A percentile compares a stretch with the other conserved stretches of the same genome.
Evolutionary conservation across 257 asterid genomes (phyloP).

Genomic region (Scutellaria minor): DNA sequence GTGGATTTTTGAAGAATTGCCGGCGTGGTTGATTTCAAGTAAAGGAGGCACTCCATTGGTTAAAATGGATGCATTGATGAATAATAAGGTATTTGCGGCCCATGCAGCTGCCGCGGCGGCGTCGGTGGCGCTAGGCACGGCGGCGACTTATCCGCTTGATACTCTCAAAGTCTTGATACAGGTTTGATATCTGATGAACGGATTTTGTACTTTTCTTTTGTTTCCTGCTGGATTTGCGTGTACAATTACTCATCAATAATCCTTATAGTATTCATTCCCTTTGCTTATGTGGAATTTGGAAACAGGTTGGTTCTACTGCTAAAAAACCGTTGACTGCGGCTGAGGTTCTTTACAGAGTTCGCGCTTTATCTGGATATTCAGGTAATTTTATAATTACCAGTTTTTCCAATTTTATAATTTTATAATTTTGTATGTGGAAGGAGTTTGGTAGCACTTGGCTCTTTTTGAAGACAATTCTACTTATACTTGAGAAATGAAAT

Average conservation of each 20-base stretch:
- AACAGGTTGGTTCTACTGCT: constrained; percentile 78
- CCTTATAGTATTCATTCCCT: neutral
- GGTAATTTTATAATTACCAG: constrained; percentile 46
- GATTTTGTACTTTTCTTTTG: neutral
- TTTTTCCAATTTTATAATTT: neutral
- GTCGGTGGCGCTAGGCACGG: constrained; percentile 64
- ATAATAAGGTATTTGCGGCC: constrained; percentile 56
- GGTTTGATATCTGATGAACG: constrained; percentile 46
- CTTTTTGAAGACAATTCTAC: neutral
- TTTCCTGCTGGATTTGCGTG: constrained; percentile 29
- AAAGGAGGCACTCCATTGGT: neutral
- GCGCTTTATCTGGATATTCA: constrained; percentile 66
- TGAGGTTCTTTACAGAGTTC: constrained; percentile 60
- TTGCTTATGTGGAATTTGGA: constrained; percentile 2
- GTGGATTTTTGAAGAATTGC: neutral
- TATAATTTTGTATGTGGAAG: neutral
- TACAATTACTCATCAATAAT: neutral
- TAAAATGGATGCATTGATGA: constrained; percentile 73
- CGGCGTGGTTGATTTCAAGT: constrained; percentile 16
- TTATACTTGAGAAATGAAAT: neutral
- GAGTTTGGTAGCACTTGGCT: constrained; percentile 4
- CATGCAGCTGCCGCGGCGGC: constrained; percentile 76
- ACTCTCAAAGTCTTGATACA: constrained; percentile 79
- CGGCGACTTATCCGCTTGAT: constrained; percentile 78
- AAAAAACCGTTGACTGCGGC: constrained; percentile 46